These are phyloP conservation scores for Vanrija pseudolonga DNA, from an alignment of 1,284 basidiomycete genomes.

Conservation along the genomic window DNA sequence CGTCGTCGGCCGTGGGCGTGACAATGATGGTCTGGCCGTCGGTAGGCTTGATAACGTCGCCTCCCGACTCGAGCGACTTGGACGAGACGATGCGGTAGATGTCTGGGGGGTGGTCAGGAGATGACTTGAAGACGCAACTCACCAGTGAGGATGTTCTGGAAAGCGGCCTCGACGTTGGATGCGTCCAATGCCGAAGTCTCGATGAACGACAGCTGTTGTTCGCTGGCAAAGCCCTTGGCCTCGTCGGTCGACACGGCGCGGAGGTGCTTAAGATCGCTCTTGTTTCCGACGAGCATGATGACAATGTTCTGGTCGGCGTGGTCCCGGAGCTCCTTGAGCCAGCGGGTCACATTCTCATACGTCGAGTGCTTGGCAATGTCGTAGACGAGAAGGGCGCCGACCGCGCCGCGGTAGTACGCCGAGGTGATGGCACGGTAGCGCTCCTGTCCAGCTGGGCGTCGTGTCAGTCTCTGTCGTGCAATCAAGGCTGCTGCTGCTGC, in stretches of 20 bases:
- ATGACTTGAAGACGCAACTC: constrained; percentile 28
- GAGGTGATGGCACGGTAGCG: constrained; percentile 99
- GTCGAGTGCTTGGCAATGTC: constrained; percentile 94
- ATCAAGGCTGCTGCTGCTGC: no score
- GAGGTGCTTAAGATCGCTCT: constrained; percentile 97
- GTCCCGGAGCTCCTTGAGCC: constrained; percentile 97
- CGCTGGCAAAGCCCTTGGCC: constrained; percentile 76
- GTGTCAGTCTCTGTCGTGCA: neutral
- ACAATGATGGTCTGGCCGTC: constrained; percentile 73
- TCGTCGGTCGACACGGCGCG: constrained; percentile 92
- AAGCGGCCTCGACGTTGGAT: constrained; percentile 93
- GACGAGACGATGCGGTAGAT: constrained; percentile 93
- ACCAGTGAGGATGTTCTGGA: constrained; percentile 97
- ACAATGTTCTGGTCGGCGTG: constrained; percentile 91
- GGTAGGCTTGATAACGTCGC: constrained; percentile 64
- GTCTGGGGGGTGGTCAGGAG: constrained; percentile 54
- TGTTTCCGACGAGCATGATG: constrained; percentile 93
- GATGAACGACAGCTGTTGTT: constrained; percentile 89
- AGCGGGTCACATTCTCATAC: constrained; percentile 92
- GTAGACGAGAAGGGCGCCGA: constrained; percentile 86
- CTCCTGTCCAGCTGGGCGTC: constrained; percentile 85
- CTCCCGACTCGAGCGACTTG: constrained; percentile 78
- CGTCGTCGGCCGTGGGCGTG: constrained; percentile 55
- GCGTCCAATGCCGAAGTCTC: constrained; percentile 99
- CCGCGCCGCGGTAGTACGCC: constrained; percentile 97